Conservation (phyloP, 2,329 filamentous ascomycete genomes). For the Verticillium klebahnii region DNA sequence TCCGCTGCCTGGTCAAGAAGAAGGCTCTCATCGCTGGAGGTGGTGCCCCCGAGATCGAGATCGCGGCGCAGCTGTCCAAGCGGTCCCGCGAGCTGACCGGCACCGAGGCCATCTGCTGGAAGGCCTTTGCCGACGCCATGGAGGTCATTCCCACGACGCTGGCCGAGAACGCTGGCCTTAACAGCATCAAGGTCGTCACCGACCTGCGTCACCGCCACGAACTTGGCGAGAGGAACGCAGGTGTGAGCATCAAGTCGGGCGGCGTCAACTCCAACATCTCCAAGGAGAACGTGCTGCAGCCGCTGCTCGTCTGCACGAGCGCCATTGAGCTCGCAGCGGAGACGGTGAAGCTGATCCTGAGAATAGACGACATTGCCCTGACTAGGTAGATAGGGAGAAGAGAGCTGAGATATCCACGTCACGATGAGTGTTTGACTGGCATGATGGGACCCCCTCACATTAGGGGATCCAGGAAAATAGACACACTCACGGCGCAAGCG, state of each 20-base stretch:
- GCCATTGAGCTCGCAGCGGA: conserved; percentile 95
- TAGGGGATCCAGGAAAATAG: conserved; percentile 1
- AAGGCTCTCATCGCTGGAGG: conserved; percentile 97
- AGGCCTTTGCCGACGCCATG: conserved; percentile 95
- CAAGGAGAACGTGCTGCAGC: conserved; percentile 95
- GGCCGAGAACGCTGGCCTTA: conserved; percentile 94
- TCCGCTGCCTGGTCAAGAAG: conserved; percentile 98
- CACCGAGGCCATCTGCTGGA: conserved; percentile 97
- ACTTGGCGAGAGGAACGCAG: conserved; percentile 90
- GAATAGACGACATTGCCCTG: conserved; percentile 63
- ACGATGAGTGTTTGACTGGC: not conserved
- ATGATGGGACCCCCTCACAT: not conserved
- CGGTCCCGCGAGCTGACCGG: conserved; percentile 79
- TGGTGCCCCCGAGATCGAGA: conserved; percentile 94
- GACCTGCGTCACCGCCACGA: conserved; percentile 92
- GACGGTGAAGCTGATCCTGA: conserved; percentile 91
- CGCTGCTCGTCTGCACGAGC: conserved; percentile 92
- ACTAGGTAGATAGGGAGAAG: conserved; percentile 44
- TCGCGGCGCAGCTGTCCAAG: conserved; percentile 79
- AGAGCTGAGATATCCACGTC: conserved; percentile 1
- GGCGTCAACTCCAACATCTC: conserved; percentile 96
- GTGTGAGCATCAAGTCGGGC: conserved; percentile 96
- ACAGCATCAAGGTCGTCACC: conserved; percentile 98
- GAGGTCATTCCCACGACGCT: conserved; percentile 96
- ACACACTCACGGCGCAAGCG: not conserved